Evolutionary conservation across 371 early-diverging fungal species (phyloP).

Genomic region (Mucor velutinosus): DNA sequence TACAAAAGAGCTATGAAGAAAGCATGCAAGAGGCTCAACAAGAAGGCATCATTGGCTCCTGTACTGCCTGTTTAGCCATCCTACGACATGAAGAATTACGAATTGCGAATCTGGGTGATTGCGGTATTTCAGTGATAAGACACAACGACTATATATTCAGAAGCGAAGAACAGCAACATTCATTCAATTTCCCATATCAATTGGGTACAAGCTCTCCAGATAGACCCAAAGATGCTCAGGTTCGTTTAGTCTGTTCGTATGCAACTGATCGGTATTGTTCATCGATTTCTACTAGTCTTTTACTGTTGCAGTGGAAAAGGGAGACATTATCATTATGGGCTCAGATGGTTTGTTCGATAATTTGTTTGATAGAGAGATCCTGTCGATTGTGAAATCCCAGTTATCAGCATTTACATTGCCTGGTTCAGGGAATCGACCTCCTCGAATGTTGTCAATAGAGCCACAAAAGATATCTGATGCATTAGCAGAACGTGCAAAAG

Average conservation of each 20-base stretch:
- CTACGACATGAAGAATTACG: constrained; percentile 86
- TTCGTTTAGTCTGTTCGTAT: background rate
- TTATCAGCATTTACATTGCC: constrained; percentile 31
- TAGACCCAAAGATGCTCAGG: constrained; percentile 69
- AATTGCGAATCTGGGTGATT: constrained; percentile 92
- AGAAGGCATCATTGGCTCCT: constrained; percentile 37
- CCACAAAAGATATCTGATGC: constrained; percentile 81
- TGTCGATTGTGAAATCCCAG: constrained; percentile 29
- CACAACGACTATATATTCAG: constrained; percentile 83
- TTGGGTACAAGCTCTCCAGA: constrained; percentile 68
- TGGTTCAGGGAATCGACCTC: constrained; percentile 31
- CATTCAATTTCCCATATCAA: constrained; percentile 80
- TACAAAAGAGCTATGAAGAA: constrained; percentile 69
- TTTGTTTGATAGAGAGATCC: constrained; percentile 78
- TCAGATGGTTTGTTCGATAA: constrained; percentile 83
- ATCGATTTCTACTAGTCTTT: constrained; percentile 35
- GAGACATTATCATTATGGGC: constrained; percentile 75
- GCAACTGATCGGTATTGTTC: background rate
- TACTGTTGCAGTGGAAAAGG: constrained; percentile 72
- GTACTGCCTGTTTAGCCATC: constrained; percentile 84
- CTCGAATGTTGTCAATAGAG: constrained; percentile 25
- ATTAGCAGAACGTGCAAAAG: constrained; percentile 74
- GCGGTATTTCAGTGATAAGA: constrained; percentile 84
- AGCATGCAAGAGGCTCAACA: constrained; percentile 20
- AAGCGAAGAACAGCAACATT: constrained; percentile 85